Evolutionary conservation across 208 protist genomes (phyloP), one percentile per base, ranked within the genome.

Genomic region (Jaenimonas drosophilae): DNA sequence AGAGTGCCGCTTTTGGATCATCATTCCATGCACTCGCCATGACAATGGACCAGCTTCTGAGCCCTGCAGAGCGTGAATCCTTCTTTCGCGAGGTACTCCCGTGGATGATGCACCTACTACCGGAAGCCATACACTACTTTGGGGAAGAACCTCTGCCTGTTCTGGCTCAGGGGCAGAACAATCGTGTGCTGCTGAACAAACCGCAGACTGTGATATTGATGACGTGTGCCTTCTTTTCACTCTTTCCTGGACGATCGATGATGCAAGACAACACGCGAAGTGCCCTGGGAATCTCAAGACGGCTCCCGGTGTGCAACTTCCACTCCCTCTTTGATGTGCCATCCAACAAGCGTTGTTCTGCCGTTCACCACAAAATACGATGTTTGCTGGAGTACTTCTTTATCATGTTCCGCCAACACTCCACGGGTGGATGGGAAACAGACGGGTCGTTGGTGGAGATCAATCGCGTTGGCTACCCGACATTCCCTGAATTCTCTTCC

Each of bases 151-250:
- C 29, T 0, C 11, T 75, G 19, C 44, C 54, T 0, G 37, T 80
- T 1, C 57, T 79, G 16, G 32, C 41, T 5, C 59, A 71, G 31
- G 48, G 59, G 19, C 31, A 38, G 6, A 72, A 54, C 19, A 40
- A 32, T 12, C 40, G 36, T 2, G 28, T 80, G 0, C 32, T 64
- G 19, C 30, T 84, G 12, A 59, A 49, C 0, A 21, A 62, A 46
- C 47, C 59, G 2, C 61, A 90, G 43, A 48, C 39, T 3, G 39
- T 59, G 34, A 60, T 50, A 33, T 55, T 84, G 4, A 29, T 78
- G 49, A 64, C 57, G 34, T 84, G 73, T 48, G 54, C 49, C 45
- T 84, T 90, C 52, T 86, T 86, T 43, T 86, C 70, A 0, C 53
- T 83, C 2, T 84, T 81, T 47, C 73, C 66, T n/a, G 50, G 59